Conservation (phyloP, 73 alveolate genomes). For the Blepharisma stoltei region DNA sequence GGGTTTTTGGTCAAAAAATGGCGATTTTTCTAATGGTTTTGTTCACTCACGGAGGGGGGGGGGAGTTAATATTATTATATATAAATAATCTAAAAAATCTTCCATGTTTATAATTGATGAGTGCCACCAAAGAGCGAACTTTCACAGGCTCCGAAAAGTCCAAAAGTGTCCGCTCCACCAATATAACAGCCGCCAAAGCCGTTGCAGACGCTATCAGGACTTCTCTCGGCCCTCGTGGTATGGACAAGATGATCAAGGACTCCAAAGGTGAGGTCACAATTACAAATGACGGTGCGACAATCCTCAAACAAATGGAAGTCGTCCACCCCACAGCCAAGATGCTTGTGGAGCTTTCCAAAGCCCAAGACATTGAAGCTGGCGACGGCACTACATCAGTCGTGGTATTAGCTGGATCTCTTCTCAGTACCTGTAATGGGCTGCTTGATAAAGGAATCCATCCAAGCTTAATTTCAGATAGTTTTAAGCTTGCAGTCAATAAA, state of each 20-base stretch:
- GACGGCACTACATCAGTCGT: conserved; percentile 99
- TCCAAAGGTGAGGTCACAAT: conserved; percentile 93
- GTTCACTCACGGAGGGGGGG: too few relatives aligned
- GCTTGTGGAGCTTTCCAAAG: conserved; percentile 99
- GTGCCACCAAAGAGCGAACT: too few relatives aligned
- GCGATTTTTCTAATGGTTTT: too few relatives aligned
- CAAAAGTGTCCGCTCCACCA: conserved; percentile 8
- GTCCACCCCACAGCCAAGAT: conserved; percentile 99
- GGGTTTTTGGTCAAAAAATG: too few relatives aligned
- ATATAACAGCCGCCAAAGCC: conserved; percentile 48
- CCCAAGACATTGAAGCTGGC: conserved; percentile 99
- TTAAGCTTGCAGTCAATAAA: conserved; percentile 77
- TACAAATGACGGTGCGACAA: conserved; percentile 99
- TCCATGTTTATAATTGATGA: too few relatives aligned
- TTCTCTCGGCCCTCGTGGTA: conserved; percentile 99
- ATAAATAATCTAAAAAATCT: too few relatives aligned
- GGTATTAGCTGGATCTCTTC: conserved; percentile 98
- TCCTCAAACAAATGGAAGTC: conserved; percentile 95
- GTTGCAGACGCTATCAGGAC: conserved; percentile 98
- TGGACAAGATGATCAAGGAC: conserved; percentile 98
- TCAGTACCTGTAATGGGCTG: conserved; percentile 88
- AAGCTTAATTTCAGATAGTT: conserved; percentile 93
- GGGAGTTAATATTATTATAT: too few relatives aligned
- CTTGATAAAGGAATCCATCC: conserved; percentile 98
- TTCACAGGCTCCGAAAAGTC: conserved; percentile 4